Base-by-base conservation (phyloP, 208 protist genomes). In the Phytomonas francai region DNA sequence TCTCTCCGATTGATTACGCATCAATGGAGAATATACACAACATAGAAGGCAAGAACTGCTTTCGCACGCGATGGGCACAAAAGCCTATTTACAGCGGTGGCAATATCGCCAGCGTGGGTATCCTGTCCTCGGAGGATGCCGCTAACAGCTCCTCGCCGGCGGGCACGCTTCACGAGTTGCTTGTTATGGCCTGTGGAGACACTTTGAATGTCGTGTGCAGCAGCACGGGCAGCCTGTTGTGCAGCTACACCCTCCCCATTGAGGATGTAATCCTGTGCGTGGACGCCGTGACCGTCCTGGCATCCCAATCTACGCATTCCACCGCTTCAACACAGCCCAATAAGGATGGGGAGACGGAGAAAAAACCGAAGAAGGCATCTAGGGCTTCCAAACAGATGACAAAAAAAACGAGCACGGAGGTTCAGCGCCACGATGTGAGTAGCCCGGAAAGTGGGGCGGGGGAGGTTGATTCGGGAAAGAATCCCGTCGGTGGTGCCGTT, bases 11-110 rank as follows among this genome's bases (percentile, higher is more conserved):
- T 49, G 3, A 19, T 19, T 49, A 49, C 39, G 16, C 12, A 49
- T 49, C 16, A 49, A 3, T 49, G 4, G 39, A 49, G 39, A 19
- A 49, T 19, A 19, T 19, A 49, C 12, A 49, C 12, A 1, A 16
- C 16, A 95, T 96, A 86, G 85, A 93, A 62, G 91, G 91, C 14
- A 92, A 91, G 60, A 96, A 93, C 67, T 93, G 85, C 68, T 96
- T 96, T 69, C 81, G 87, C 36, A 91, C 82, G 54, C 72, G 71
- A 27, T 93, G 91, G 88, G 83, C 83, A 33, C 88, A 96, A 70
- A 63, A 77, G 33, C 91, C 91, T n/a, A 73, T 93, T 25, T 96
- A 90, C 74, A 93, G 88, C 67, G 91, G 91, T 49, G 91, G 91
- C 36, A 85, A 85, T 42, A 72, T 96, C 33, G 78, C 39, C 39